These are phyloP conservation scores for Cucurbita moschata DNA, from an alignment of 306 rosid genomes.

Conservation along the genomic window DNA sequence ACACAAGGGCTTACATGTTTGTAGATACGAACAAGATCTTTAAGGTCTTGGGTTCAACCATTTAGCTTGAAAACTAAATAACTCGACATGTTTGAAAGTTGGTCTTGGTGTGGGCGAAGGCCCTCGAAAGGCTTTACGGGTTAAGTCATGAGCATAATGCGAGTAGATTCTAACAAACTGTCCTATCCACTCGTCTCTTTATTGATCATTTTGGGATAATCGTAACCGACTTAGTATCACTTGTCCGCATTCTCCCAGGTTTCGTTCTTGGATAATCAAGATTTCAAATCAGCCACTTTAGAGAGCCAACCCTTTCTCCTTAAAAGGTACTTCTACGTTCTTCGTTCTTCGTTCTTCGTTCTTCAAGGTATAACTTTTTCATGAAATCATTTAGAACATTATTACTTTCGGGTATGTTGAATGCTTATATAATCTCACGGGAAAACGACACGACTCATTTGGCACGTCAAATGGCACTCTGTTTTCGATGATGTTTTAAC, in stretches of 20 bases:
- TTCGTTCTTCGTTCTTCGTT: background rate
- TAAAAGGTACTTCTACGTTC: constrained; percentile 23
- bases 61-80: background rate
- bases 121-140: background rate
- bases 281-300: constrained; percentile 28
- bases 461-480: background rate
- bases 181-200: background rate
- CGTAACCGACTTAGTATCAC: background rate
- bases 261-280: constrained; percentile 39
- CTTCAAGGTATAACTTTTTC: background rate
- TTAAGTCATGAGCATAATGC: background rate
- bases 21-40: background rate
- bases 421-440: background rate
- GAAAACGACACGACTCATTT: background rate
- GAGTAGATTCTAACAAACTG: background rate
- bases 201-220: background rate
- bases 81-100: background rate
- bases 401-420: background rate
- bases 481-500: background rate
- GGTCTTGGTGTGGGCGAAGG: background rate
- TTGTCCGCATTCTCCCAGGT: constrained; percentile 14
- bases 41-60: background rate
- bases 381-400: background rate
- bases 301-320: constrained; percentile 38
- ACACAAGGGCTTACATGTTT: background rate